Conservation (phyloP, 768 basidiomycete species). For the Kondoa malvinella region DNA sequence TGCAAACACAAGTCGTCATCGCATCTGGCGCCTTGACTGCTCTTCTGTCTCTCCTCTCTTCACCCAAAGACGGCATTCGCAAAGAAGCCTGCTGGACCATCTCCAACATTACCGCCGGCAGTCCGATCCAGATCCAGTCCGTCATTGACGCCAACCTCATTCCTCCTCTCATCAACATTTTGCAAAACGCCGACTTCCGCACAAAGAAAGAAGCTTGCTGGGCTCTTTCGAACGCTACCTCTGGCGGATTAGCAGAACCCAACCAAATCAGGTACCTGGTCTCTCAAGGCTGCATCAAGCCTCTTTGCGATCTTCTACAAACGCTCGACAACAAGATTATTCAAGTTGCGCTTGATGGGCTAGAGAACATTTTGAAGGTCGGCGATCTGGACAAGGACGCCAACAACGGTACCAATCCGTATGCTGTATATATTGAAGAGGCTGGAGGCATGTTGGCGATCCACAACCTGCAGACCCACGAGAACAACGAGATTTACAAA, state of each 20-base stretch:
- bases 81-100: constrained; percentile 99
- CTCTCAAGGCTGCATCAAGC: constrained; percentile 94
- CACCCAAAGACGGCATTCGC: constrained; percentile 94
- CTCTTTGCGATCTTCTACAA: constrained; percentile 81
- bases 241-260: constrained; percentile 90
- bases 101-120: constrained; percentile 94
- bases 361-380: constrained; percentile 95
- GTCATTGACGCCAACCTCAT: constrained; percentile 97
- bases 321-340: constrained; percentile 99
- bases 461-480: constrained; percentile 97
- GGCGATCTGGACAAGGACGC: constrained; percentile 85
- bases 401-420: constrained; percentile 68
- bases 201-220: constrained; percentile 99
- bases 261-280: constrained; percentile 95
- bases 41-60: constrained; percentile 75
- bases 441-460: constrained; percentile 98
- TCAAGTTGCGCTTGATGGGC: constrained; percentile 79
- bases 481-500: constrained; percentile 99
- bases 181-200: constrained; percentile 95
- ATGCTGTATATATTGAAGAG: constrained; percentile 88
- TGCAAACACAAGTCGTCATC: constrained; percentile 97
- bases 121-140: constrained; percentile 87
- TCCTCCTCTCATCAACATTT: constrained; percentile 94
- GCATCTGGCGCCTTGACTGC: constrained; percentile 94
- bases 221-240: constrained; percentile 98